These are phyloP conservation scores for Phytophthora pinifolia DNA, from an alignment of 352 stramenopile genomes.

Conservation along the genomic window DNA sequence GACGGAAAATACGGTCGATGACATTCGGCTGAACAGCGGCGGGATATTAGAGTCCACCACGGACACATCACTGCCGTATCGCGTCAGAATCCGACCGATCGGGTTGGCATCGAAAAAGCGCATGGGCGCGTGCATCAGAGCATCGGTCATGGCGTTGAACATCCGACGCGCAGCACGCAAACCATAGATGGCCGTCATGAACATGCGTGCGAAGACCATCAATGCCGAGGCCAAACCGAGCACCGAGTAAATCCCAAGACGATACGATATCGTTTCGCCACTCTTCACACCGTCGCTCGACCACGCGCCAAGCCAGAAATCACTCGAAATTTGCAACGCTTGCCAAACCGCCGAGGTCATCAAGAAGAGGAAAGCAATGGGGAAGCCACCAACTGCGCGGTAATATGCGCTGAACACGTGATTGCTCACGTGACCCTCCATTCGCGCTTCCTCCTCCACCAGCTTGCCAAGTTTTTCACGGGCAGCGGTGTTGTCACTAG, in stretches of 20 bases:
- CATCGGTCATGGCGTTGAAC: conserved; percentile 88
- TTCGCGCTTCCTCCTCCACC: conserved; percentile 33
- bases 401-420: conserved; percentile 48
- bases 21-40: conserved; percentile 44
- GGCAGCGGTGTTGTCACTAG: conserved; percentile 2
- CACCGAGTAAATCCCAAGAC: conserved; percentile 42
- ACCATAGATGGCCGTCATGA: conserved; percentile 43
- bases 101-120: conserved; percentile 94
- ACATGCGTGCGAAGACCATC: conserved; percentile 46
- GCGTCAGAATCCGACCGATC: conserved; percentile 87
- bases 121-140: conserved; percentile 87
- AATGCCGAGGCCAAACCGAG: conserved; percentile 41
- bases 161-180: conserved; percentile 55
- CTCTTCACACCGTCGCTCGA: conserved; percentile 51
- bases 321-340: conserved; percentile 73
- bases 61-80: conserved; percentile 91
- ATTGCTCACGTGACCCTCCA: conserved; percentile 29
- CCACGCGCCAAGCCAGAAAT: conserved; percentile 91
- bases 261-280: conserved; percentile 22
- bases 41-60: conserved; percentile 86
- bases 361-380: conserved; percentile 35
- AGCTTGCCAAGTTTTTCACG: conserved; percentile 27
- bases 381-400: conserved; percentile 40
- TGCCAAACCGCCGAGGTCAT: conserved; percentile 75
- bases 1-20: conserved; percentile 71